Percentiles rank a stretch among this genome's conserved stretches.
These are phyloP conservation scores for Boletus rubroflammeus DNA, from an alignment of 768 basidiomycete genomes.

Conservation along the genomic window DNA sequence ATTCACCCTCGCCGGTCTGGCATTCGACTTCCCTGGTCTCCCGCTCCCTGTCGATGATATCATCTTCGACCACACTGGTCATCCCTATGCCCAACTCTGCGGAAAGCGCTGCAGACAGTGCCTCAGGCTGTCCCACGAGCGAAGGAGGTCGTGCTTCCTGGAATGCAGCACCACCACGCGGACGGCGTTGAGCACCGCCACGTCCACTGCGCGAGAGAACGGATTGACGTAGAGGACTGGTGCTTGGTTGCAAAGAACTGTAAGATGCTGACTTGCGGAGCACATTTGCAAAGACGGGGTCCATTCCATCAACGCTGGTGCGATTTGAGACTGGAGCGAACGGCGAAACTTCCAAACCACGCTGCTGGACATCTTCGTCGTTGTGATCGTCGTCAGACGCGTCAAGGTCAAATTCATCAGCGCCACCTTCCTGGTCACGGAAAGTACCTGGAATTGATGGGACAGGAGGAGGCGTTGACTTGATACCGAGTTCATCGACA, in stretches of 20 bases:
- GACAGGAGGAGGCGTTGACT: conserved; percentile 26
- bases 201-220: conserved; percentile 48
- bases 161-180: conserved; percentile 65
- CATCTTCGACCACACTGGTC: conserved; percentile 40
- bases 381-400: conserved; percentile 22
- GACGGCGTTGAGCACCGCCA: conserved; percentile 50
- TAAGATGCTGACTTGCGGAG: conserved; percentile 53
- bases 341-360: conserved; percentile 33
- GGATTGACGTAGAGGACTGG: conserved; percentile 61
- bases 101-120: conserved; percentile 68
- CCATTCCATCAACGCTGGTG: conserved; percentile 81
- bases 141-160: conserved; percentile 69
- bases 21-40: conserved; percentile 61
- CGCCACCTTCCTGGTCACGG: conserved; percentile 14
- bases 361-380: conserved; percentile 27
- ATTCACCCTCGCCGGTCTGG: conserved; percentile 55
- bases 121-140: conserved; percentile 67
- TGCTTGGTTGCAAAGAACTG: conserved; percentile 40
- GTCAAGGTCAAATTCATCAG: conserved; percentile 22
- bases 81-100: conserved; percentile 55
- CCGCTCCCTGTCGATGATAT: conserved; percentile 39
- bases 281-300: conserved; percentile 78
- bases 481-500: conserved; percentile 17
- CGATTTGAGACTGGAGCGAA: conserved; percentile 50
- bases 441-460: conserved; percentile 35